Evolutionary conservation across 2,329 filamentous ascomycete species (phyloP), one percentile per base, ranked within the genome.

Genomic region (Alternaria triticimaculans): DNA sequence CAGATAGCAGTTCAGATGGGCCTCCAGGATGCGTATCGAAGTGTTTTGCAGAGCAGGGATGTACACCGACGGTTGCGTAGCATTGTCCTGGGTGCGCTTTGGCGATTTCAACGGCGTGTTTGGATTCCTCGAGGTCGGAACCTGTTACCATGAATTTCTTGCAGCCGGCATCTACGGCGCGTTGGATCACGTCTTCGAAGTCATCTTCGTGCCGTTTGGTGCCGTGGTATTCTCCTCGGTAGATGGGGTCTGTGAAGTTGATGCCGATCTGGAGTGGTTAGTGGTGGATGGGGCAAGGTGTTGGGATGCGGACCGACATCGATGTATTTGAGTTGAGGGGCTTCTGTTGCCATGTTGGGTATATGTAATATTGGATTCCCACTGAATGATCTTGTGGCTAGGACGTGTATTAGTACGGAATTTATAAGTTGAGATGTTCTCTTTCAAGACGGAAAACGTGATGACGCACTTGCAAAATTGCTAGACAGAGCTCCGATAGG

Each of bases 181-280:
- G 87, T 67, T 90, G 84, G n/a, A 99, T 83, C 25, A 99, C 92
- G 68, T 89, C 90, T 26, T 85, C 80, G 15, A 95, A 87, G 76
- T 96, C 93, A 72, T 92, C 86, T 11, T 89, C 87, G 72, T 96
- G 93, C 25, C 84, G 84, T 75, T 92, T 86, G 65, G 90, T 94
- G 74, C 92, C 93, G 76, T 96, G 90, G 77, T 98, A 96, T 45
- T 87, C 82, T 55, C 96, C 96, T 50, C 88, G 87, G 80, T 95
- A 99, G 63, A 97, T 93, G 56, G 92, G 92, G 76, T 99, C 96
- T 57, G 94, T 92, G 59, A 99, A 87, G 80, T 99, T 99, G 85
- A 99, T 97, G 62, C 95, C 96, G 75, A 99, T 88, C 87, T 91
- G 71, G 12, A 26, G 7, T 60, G 18, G 41, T 74, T 53, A 74